These are phyloP conservation scores for Penicillium alfredii DNA, from an alignment of 495 filamentous ascomycete genomes.

Conservation along the genomic window DNA sequence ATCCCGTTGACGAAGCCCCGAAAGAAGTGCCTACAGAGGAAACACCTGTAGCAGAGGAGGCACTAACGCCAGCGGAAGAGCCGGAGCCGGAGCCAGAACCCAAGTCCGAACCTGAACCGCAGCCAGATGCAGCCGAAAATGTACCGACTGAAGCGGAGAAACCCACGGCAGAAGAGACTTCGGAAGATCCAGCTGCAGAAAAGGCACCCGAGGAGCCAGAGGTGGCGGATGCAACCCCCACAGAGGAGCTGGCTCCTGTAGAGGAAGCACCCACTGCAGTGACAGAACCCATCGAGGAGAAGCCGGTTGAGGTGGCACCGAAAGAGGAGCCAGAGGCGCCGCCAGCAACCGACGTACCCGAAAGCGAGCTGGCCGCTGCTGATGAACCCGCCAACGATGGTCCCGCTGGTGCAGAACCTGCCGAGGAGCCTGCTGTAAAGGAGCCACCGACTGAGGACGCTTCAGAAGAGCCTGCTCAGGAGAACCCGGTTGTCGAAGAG, in stretches of 20 bases:
- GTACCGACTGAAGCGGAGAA: slow-evolving; percentile 3
- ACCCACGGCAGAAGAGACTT: slow-evolving; percentile 4
- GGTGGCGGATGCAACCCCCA: slow-evolving; percentile 3
- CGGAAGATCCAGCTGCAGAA: slow-evolving; percentile 8
- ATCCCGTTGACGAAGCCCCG: background rate
- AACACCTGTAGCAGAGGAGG: slow-evolving; percentile 4
- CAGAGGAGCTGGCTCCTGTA: slow-evolving; percentile 4
- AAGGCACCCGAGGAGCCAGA: background rate
- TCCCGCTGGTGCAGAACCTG: slow-evolving; percentile 4
- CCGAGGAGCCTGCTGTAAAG: background rate
- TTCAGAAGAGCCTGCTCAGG: slow-evolving; percentile 11
- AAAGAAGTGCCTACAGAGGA: slow-evolving; percentile 5
- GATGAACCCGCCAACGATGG: slow-evolving; percentile 1
- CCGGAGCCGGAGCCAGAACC: background rate
- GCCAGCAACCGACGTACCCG: no score
- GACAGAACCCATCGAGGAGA: slow-evolving; percentile 6
- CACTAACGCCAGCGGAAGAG: no score
- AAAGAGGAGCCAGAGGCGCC: no score
- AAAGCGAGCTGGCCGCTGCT: slow-evolving; percentile 2
- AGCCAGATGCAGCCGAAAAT: slow-evolving; percentile 3
- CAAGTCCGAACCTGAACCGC: background rate
- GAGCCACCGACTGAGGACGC: no score
- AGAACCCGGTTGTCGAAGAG: no score
- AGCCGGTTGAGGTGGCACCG: no score
- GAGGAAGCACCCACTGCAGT: slow-evolving; percentile 7